These are phyloP conservation scores for Uncinocarpus reesii DNA, from an alignment of 2,329 filamentous ascomycete genomes.

Conservation along the genomic window DNA sequence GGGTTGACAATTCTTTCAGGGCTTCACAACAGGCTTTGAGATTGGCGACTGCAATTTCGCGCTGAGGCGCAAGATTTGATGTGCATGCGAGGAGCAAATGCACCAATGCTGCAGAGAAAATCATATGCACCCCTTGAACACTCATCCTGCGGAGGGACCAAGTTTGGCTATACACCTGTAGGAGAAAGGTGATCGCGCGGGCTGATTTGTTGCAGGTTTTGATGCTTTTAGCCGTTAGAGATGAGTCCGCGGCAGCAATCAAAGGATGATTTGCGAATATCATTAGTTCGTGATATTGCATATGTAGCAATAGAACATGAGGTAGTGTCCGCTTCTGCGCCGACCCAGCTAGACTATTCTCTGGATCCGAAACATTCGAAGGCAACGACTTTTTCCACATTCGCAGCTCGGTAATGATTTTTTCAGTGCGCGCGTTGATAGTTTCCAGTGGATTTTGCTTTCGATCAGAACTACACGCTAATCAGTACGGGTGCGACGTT, in stretches of 20 bases:
- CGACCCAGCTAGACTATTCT: no score
- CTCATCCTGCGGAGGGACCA: slow-evolving; percentile 18
- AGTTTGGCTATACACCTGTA: slow-evolving; percentile 13
- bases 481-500: neutral
- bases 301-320: slow-evolving; percentile 17
- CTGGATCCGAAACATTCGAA: slow-evolving; percentile 7
- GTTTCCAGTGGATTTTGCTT: slow-evolving; percentile 12
- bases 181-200: slow-evolving; percentile 10
- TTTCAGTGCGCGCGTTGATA: slow-evolving; percentile 11
- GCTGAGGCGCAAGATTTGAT: slow-evolving; percentile 5
- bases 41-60: slow-evolving; percentile 11
- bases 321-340: slow-evolving; percentile 16
- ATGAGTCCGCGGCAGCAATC: slow-evolving; percentile 11
- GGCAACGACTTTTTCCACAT: slow-evolving; percentile 15
- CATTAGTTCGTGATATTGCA: slow-evolving; percentile 17
- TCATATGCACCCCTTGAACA: slow-evolving; percentile 17
- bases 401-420: slow-evolving; percentile 13
- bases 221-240: neutral
- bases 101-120: slow-evolving; percentile 17
- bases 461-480: slow-evolving; percentile 8
- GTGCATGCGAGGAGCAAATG: slow-evolving; percentile 18
- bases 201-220: slow-evolving; percentile 15
- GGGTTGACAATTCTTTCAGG: slow-evolving; percentile 13
- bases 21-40: slow-evolving; percentile 17
- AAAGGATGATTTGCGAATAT: slow-evolving; percentile 19